Evolutionary conservation across 768 basidiomycete genomes (phyloP).

Genomic region (Tephrocybe sp.): DNA sequence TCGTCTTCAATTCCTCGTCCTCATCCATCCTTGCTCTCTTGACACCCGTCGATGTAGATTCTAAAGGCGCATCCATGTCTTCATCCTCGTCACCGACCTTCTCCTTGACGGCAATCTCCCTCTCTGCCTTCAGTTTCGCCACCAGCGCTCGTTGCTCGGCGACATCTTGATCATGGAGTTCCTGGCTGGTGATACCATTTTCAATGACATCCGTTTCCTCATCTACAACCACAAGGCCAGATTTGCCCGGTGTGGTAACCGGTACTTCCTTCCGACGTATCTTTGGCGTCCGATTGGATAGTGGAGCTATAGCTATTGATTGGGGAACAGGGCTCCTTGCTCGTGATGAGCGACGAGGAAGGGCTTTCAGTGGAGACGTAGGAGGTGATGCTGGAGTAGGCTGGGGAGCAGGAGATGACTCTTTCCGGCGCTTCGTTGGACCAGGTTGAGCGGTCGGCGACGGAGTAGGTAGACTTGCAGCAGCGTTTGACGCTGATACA

Average conservation of each 20-base stretch:
- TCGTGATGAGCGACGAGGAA: conserved; percentile 35
- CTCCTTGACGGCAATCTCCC: conserved; percentile 30
- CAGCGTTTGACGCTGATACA: conserved; percentile 17
- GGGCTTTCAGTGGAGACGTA: conserved; percentile 23
- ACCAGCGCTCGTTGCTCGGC: conserved; percentile 79
- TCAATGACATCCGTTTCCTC: conserved; percentile 61
- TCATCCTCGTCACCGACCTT: conserved; percentile 38
- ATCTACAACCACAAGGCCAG: conserved; percentile 67
- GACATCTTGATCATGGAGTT: conserved; percentile 70
- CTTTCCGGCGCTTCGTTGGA: conserved; percentile 66
- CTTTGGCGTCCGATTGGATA: conserved; percentile 37
- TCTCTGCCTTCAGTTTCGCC: conserved; percentile 64
- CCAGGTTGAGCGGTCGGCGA: conserved; percentile 40
- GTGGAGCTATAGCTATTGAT: conserved; percentile 29
- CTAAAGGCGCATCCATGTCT: conserved; percentile 19
- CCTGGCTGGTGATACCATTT: conserved; percentile 52
- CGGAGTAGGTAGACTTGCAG: conserved; percentile 39
- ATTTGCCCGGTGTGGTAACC: conserved; percentile 47
- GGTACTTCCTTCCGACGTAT: conserved; percentile 31
- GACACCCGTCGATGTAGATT: conserved; percentile 24
- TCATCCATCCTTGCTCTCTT: conserved; percentile 65
- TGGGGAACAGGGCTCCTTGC: conserved; percentile 41
- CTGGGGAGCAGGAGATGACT: conserved; percentile 52
- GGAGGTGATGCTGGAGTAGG: conserved; percentile 41
- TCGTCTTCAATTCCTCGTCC: conserved; percentile 32